These are phyloP conservation scores for Microsporum ferrugineum DNA, from an alignment of 2,329 filamentous ascomycete genomes.

Conservation along the genomic window DNA sequence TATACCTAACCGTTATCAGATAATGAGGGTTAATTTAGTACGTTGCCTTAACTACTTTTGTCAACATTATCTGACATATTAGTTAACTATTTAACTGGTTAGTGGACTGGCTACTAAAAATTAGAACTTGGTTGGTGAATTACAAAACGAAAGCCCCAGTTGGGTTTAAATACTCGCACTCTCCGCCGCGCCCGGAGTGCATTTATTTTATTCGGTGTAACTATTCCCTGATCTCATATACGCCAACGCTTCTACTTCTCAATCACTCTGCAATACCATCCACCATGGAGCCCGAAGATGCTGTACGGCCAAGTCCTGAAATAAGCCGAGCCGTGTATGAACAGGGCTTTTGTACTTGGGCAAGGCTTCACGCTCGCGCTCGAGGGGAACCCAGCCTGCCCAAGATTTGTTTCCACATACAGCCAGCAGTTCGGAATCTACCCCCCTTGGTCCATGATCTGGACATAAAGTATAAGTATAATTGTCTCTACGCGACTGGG, in stretches of 20 bases:
- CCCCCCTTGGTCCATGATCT: conserved; percentile 5
- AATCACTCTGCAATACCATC: not conserved
- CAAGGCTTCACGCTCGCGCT: not conserved
- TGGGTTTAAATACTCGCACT: too few species aligned
- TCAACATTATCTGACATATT: too few species aligned
- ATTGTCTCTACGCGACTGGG: conserved; percentile 5
- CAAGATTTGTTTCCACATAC: conserved; percentile 6
- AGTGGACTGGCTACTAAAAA: too few species aligned
- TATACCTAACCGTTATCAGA: too few species aligned
- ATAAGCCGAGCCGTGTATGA: not conserved
- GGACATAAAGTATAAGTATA: not conserved
- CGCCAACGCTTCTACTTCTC: not conserved
- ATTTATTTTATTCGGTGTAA: not conserved
- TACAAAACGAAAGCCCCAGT: too few species aligned
- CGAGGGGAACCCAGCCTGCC: not conserved
- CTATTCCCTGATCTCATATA: not conserved
- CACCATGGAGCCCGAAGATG: not conserved
- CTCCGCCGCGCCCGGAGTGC: not conserved
- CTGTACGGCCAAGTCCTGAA: not conserved
- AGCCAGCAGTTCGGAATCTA: conserved; percentile 3
- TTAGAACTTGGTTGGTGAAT: too few species aligned
- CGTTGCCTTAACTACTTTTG: too few species aligned
- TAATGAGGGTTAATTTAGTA: too few species aligned
- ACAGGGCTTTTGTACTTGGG: not conserved
- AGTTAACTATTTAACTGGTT: too few species aligned